Evolutionary conservation across 495 filamentous ascomycete genomes (phyloP), one percentile per base, ranked within the genome.

Genomic region (Aspergillus biplanus): DNA sequence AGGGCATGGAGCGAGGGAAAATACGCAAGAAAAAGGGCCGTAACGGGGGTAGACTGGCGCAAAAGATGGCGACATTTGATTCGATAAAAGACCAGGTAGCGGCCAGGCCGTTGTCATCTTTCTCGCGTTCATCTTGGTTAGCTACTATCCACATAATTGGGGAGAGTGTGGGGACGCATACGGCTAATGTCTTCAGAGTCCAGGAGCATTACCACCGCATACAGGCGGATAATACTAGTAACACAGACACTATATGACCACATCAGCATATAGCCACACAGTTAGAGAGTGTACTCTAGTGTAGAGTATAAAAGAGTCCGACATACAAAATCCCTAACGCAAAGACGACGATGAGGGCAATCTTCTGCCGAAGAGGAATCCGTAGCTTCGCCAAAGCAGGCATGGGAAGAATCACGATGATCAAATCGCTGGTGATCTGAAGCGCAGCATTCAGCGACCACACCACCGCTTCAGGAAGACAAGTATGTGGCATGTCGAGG

Each of bases 51-150:
- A 96, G 86, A 67, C 91, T 94, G 52, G 89, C 90, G 67, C 91
- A 93, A 62, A 93, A 87, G 62, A 96, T 93, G 48, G 91, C 86
- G 11, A 83, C 78, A 69, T 93, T 92, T 69, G 90, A 87, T 76
- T 97, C 93, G 53, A 97, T 83, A 33, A 86, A 87, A 32, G 90
- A 93, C 92, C 92, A 97, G 63, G 77, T 78, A 0, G 82, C 84
- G 5, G 80, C 77, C 34, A 77, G 65, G 55, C 82, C 75, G 68
- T 84, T 85, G 50, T 76, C 73, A 68, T 73, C 73, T 67, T 47
- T 16, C 56, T 48, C 8, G 15, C 50, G 16, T 62, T 61, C 64
- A 63, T 52, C 48, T n/a, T 9, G 33, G 33, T 21, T 16, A 50
- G 5, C 18, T 9, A 50, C 6, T 21, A 3, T 7, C 18, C 11